Base-by-base conservation (phyloP, 345 rosid species). In the Triadica sebifera region DNA sequence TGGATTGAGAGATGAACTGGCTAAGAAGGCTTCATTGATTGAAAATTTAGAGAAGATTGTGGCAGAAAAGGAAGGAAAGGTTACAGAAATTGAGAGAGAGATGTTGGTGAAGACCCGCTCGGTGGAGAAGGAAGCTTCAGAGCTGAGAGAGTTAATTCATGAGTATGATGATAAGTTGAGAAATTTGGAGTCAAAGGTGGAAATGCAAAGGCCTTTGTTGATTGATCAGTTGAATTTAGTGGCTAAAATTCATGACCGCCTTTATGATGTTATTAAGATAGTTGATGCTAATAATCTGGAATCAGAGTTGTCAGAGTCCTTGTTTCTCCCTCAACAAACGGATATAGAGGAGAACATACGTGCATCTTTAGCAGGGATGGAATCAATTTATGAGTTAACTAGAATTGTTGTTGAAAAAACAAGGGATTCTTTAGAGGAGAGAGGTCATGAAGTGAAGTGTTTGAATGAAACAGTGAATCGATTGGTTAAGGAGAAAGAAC, bases 291-390 rank as follows among this genome's bases (percentile, higher is more conserved):
- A 85, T 74, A 83, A 79, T 80, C 77, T 83, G 69, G 93, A 91
- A 75, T 90, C 86, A 0, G 98, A 89, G 65, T 71, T 89, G 74
- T 89, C 98, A 0, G 99, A 88, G 79, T 93, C 97, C 56, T 70
- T 93, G 86, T 93, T 91, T 80, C 88, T 96, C 62, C 92, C 99
- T 10, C 93, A 85, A 78, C 91, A 89, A 79, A 93, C 88, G 0
- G 96, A 89, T 24, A 69, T 87, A 77, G 98, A 86, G 84, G 99
- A 91, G 85, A 93, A 89, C 67, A 77, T 91, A 29, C 92, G 94
- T 53, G 98, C 98, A 68, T 90, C 91, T 37, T 80, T 91, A 76
- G 98, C 98, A 1, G 99, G 98, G 75, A 86, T 87, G 98, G 98
- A 93, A 68, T 96, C 98, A 55, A 86, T 93, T 63, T 77, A 83